A percentile compares a stretch with the other conserved stretches of the same genome.
phyloP scores from a whole-genome alignment of 352 stramenopile genomes.

The Pythium rhizo-oryzae region DNA sequence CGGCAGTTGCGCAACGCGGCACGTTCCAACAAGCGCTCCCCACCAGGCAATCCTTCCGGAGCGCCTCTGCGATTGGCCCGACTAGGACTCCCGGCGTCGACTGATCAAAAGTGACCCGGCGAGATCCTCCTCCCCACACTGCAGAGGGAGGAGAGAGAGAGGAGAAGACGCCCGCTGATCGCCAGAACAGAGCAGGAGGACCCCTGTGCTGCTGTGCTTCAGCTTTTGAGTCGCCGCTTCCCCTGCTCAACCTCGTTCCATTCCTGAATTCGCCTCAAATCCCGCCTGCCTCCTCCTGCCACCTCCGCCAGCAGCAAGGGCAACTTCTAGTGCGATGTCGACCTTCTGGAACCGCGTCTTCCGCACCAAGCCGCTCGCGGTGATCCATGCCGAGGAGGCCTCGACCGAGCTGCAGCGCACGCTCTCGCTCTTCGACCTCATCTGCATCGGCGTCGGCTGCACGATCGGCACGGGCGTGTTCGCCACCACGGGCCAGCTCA shows the following conservation, averaged over 20 bases:
- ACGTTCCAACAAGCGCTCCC: not conserved
- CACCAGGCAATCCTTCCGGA: not conserved
- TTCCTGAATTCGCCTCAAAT: conserved; percentile 5
- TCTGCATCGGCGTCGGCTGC: conserved; percentile 91
- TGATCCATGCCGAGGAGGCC: conserved; percentile 78
- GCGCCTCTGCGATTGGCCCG: not conserved
- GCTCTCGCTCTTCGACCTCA: conserved; percentile 88
- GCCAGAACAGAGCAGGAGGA: not conserved
- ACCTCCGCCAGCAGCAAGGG: too few relatives aligned
- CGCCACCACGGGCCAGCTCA: conserved; percentile 75
- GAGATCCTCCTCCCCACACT: not conserved
- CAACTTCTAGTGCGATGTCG: not conserved
- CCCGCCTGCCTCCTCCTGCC: not conserved
- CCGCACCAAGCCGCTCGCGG: conserved; percentile 70
- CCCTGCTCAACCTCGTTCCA: not conserved
- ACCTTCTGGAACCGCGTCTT: conserved; percentile 20
- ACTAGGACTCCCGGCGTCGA: not conserved
- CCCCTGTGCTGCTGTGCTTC: not conserved
- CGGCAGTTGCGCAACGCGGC: not conserved
- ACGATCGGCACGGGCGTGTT: conserved; percentile 94
- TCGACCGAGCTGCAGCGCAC: conserved; percentile 62
- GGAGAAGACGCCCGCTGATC: not conserved
- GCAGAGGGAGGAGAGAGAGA: not conserved
- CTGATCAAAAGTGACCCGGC: conserved; percentile 5
- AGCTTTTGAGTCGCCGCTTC: not conserved